phyloP scores from a whole-genome alignment of 2,329 filamentous ascomycete genomes.

The Hypoxylon sp. region DNA sequence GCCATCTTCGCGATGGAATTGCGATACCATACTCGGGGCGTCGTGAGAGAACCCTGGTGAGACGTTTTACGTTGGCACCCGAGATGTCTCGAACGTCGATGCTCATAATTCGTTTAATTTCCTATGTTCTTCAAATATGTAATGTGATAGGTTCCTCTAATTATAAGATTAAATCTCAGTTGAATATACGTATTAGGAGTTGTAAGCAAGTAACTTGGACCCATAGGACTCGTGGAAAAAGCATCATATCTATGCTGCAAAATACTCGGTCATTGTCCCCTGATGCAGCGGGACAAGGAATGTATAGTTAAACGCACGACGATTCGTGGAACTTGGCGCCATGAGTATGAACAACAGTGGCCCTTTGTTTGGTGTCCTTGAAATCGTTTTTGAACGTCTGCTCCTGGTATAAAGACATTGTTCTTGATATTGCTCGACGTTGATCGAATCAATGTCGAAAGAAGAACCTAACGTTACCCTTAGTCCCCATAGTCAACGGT shows the following conservation, averaged over 20 bases:
- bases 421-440: conserved; percentile 38
- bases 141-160: conserved; percentile 3
- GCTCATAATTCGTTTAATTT: conserved; percentile 43
- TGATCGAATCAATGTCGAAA: conserved; percentile 19
- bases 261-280: conserved; percentile 27
- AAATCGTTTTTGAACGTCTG: background rate
- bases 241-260: conserved; percentile 29
- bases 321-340: conserved; percentile 23
- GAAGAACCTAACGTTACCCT: conserved; percentile 27
- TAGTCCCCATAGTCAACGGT: conserved; percentile 24
- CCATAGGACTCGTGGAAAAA: conserved; percentile 2
- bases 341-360: background rate
- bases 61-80: conserved; percentile 50
- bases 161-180: conserved; percentile 5
- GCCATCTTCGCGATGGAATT: conserved; percentile 57
- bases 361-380: conserved; percentile 33
- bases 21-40: conserved; percentile 54
- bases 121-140: conserved; percentile 17
- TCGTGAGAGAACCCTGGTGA: conserved; percentile 59
- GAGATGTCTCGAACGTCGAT: conserved; percentile 50
- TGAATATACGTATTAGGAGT: background rate
- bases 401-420: conserved; percentile 42
- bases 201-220: background rate
- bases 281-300: conserved; percentile 34
- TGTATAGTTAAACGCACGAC: conserved; percentile 28